Conservation (phyloP, 129 eudicot species). For the Lactuca sativa region DNA sequence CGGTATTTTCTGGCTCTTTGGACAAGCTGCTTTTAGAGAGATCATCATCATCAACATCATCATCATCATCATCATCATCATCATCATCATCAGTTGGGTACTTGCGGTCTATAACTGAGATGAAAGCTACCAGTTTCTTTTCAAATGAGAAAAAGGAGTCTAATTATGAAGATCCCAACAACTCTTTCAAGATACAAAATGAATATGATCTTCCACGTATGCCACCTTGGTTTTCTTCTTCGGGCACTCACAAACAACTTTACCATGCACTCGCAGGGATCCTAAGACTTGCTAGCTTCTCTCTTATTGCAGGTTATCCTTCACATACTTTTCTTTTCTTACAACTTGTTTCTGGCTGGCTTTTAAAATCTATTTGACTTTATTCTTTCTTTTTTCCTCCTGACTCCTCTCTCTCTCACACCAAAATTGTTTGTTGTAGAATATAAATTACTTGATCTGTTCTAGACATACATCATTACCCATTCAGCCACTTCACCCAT, state of each 20-base stretch:
- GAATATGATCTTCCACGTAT: conserved; percentile 81
- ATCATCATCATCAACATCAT: conserved; percentile 25
- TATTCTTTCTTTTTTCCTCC: no score
- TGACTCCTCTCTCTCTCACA: no score
- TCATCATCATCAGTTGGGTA: conserved; percentile 54
- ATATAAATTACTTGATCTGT: no score
- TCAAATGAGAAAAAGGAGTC: conserved; percentile 22
- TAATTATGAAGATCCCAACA: conserved; percentile 34
- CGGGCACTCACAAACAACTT: conserved; percentile 70
- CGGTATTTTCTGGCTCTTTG: conserved; percentile 78
- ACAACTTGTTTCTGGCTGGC: no score
- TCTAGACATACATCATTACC: no score
- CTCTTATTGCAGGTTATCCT: conserved; percentile 64
- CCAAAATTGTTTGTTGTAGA: no score
- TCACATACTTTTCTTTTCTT: not conserved
- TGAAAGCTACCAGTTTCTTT: conserved; percentile 44
- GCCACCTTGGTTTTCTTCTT: conserved; percentile 92
- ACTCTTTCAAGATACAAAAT: conserved; percentile 23
- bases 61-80: conserved; percentile 24
- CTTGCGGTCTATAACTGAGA: conserved; percentile 85
- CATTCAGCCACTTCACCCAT: no score
- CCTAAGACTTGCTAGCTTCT: conserved; percentile 77
- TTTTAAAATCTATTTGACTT: no score
- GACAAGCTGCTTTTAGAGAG: conserved; percentile 63
- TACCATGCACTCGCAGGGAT: conserved; percentile 69